These are phyloP conservation scores for Ophiostoma tasmaniense DNA, from an alignment of 2,329 filamentous ascomycete species.

Conservation along the genomic window DNA sequence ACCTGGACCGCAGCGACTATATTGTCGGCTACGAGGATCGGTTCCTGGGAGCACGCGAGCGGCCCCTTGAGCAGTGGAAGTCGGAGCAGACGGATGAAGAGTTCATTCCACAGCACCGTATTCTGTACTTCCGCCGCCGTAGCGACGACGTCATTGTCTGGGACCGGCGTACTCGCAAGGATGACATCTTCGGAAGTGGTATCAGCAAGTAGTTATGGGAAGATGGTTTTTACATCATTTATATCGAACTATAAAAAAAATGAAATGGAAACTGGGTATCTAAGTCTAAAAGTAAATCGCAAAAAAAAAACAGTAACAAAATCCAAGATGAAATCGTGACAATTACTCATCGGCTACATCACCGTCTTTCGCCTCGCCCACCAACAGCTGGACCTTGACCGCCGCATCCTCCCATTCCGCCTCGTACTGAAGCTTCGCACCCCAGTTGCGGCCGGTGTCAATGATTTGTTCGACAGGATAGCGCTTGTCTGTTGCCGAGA, in stretches of 20 bases:
- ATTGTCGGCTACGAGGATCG: slow-evolving; percentile 55
- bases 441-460: slow-evolving; percentile 34
- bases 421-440: slow-evolving; percentile 29
- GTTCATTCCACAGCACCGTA: slow-evolving; percentile 57
- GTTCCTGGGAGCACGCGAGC: slow-evolving; percentile 47
- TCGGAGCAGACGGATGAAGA: slow-evolving; percentile 55
- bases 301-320: not conserved
- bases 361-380: not conserved
- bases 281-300: not conserved
- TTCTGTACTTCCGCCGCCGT: slow-evolving; percentile 51
- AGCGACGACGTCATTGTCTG: slow-evolving; percentile 46
- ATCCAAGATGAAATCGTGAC: not conserved
- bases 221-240: too few relatives aligned
- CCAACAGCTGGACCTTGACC: not conserved
- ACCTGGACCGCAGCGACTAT: slow-evolving; percentile 42
- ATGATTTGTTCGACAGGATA: slow-evolving; percentile 31
- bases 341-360: not conserved
- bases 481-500: slow-evolving; percentile 5
- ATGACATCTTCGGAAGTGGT: slow-evolving; percentile 42
- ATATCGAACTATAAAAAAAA: not conserved
- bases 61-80: slow-evolving; percentile 48
- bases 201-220: not conserved
- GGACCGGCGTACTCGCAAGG: slow-evolving; percentile 46
- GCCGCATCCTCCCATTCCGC: slow-evolving; percentile 36
- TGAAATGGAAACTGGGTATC: not conserved